Evolutionary conservation across 352 stramenopile species (phyloP).

Genomic region (Pythium sp.): DNA sequence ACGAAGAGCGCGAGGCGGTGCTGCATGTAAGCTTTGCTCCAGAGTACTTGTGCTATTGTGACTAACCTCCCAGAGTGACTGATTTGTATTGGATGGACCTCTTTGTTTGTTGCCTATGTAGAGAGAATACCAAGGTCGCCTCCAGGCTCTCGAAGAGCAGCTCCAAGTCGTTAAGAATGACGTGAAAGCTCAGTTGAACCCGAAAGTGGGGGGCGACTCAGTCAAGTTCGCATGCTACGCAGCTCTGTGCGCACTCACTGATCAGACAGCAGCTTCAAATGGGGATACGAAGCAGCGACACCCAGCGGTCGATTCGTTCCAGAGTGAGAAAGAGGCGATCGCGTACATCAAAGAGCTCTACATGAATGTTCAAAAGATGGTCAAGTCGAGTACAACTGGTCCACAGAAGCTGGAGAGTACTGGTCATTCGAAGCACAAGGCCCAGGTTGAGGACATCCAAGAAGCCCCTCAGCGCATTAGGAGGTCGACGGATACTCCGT

Average conservation of each 20-base stretch:
- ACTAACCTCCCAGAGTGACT: neutral
- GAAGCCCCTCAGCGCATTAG: neutral
- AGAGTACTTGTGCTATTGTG: neutral
- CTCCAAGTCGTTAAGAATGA: constrained; percentile 19
- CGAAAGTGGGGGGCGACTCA: neutral
- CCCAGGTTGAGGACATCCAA: neutral
- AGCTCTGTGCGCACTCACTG: constrained; percentile 47
- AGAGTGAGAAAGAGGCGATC: constrained; percentile 24
- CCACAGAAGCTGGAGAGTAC: neutral
- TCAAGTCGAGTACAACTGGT: neutral
- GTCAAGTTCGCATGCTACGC: constrained; percentile 34
- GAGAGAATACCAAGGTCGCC: constrained; percentile 38
- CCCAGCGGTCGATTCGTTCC: constrained; percentile 27
- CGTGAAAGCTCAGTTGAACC: neutral
- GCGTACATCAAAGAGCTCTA: constrained; percentile 41
- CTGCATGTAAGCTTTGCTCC: constrained; percentile 31
- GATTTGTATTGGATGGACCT: neutral
- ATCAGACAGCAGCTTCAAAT: constrained; percentile 13
- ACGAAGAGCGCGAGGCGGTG: constrained; percentile 47
- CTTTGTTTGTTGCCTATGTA: constrained; percentile 10
- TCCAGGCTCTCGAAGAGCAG: constrained; percentile 32
- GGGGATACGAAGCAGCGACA: constrained; percentile 14
- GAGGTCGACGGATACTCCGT: no score
- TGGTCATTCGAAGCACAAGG: neutral
- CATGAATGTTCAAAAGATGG: constrained; percentile 24